Conservation (phyloP, 306 rosid genomes). For the Pyrus communis region DNA sequence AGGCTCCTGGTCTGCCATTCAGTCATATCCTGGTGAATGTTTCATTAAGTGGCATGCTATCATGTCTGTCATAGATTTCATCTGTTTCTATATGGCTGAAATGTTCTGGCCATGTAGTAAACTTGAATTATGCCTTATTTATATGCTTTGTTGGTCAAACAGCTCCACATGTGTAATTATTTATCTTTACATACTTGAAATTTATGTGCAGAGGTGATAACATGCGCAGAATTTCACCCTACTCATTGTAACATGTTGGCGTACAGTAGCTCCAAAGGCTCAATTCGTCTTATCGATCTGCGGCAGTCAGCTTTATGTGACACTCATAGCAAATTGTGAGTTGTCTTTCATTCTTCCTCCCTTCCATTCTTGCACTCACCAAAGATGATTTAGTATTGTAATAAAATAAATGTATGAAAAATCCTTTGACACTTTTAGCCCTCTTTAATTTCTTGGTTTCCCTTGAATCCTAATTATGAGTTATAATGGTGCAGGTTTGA, state of each 20-base stretch:
- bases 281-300: slow-evolving; percentile 89
- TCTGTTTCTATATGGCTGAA: background rate
- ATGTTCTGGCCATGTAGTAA: background rate
- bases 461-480: background rate
- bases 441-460: background rate
- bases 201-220: slow-evolving; percentile 83
- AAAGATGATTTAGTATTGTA: background rate
- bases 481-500: slow-evolving; percentile 61
- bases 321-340: slow-evolving; percentile 89
- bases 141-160: background rate
- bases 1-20: background rate
- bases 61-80: background rate
- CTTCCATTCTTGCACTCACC: background rate
- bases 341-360: background rate
- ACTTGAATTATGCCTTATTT: background rate
- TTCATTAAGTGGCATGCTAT: background rate
- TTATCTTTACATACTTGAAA: slow-evolving; percentile 1
- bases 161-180: background rate
- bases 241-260: slow-evolving; percentile 87
- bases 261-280: slow-evolving; percentile 97
- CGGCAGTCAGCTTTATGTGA: slow-evolving; percentile 98
- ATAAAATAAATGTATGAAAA: background rate
- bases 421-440: background rate
- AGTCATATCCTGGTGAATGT: background rate
- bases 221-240: slow-evolving; percentile 98